Evolutionary conservation across 192 early-diverging fungal genomes (phyloP).

Genomic region (Jimgerdemannia flammicorona): DNA sequence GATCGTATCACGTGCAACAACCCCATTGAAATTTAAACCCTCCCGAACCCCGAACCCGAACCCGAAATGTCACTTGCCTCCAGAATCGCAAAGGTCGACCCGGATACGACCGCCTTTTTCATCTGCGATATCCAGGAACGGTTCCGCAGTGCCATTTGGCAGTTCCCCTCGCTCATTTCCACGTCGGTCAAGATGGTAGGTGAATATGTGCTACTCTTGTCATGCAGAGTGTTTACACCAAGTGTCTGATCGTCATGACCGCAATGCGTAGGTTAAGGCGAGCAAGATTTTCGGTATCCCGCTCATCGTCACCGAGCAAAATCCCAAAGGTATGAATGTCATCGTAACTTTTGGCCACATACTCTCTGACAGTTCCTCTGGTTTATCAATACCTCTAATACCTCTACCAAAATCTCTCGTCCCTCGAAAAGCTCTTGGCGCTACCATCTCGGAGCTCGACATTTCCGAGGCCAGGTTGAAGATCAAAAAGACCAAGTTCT

Average conservation of each 20-base stretch:
- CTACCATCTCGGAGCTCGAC: slow-evolving; percentile 76
- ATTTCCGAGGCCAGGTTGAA: slow-evolving; percentile 56
- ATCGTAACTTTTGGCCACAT: no score
- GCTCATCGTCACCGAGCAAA: slow-evolving; percentile 89
- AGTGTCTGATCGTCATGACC: no score
- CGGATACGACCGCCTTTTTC: slow-evolving; percentile 75
- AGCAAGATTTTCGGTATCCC: slow-evolving; percentile 76
- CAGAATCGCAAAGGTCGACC: slow-evolving; percentile 49
- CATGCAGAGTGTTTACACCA: no score
- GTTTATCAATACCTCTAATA: neutral
- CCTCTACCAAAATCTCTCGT: no score
- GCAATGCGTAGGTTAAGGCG: slow-evolving; percentile 52
- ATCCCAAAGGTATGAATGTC: slow-evolving; percentile 52
- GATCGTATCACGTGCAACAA: no score
- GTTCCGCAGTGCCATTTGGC: slow-evolving; percentile 73
- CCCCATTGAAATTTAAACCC: no score
- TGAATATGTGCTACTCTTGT: neutral
- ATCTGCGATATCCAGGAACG: slow-evolving; percentile 92
- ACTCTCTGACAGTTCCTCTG: neutral
- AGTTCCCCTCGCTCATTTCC: slow-evolving; percentile 74
- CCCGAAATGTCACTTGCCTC: slow-evolving; percentile 4
- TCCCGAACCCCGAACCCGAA: no score
- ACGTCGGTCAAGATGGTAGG: slow-evolving; percentile 86
- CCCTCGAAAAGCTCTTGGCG: slow-evolving; percentile 56
- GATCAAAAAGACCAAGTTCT: slow-evolving; percentile 81